Evolutionary conservation across 2,329 filamentous ascomycete genomes (phyloP).

Genomic region (Epichloe sibirici): DNA sequence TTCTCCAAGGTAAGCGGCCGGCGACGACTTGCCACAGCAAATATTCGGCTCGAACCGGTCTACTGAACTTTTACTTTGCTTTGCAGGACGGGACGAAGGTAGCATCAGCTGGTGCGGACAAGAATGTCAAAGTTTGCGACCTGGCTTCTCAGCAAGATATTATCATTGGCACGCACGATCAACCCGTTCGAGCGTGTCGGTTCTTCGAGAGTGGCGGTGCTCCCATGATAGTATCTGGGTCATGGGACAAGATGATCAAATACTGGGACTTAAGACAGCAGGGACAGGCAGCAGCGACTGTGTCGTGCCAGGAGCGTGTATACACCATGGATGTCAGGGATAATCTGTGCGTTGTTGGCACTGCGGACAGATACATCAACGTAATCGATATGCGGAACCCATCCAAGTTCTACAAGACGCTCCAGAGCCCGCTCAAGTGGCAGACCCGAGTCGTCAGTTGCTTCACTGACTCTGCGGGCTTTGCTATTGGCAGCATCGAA

Average conservation of each 20-base stretch:
- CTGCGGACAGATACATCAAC: constrained; percentile 92
- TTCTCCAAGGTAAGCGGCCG: constrained; percentile 65
- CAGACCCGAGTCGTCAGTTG: constrained; percentile 93
- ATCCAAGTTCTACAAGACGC: constrained; percentile 85
- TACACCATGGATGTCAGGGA: constrained; percentile 89
- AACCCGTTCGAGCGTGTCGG: constrained; percentile 64
- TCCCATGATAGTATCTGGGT: constrained; percentile 82
- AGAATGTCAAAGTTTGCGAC: constrained; percentile 80
- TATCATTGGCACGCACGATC: constrained; percentile 75
- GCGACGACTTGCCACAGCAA: neutral
- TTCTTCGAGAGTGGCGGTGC: constrained; percentile 63
- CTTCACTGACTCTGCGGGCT: constrained; percentile 83
- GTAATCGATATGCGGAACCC: constrained; percentile 85
- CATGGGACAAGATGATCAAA: constrained; percentile 83
- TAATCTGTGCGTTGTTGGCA: constrained; percentile 80
- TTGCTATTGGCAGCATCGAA: constrained; percentile 92
- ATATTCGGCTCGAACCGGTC: neutral
- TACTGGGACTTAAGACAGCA: constrained; percentile 72
- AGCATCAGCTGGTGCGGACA: constrained; percentile 80
- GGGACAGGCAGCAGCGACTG: constrained; percentile 45
- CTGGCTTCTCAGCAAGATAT: constrained; percentile 53
- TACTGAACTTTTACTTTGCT: neutral
- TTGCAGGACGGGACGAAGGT: constrained; percentile 78
- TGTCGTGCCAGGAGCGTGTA: constrained; percentile 62
- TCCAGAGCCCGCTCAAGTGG: constrained; percentile 95